Evolutionary conservation across 768 basidiomycete species (phyloP).

Genomic region (Calocera cornea): DNA sequence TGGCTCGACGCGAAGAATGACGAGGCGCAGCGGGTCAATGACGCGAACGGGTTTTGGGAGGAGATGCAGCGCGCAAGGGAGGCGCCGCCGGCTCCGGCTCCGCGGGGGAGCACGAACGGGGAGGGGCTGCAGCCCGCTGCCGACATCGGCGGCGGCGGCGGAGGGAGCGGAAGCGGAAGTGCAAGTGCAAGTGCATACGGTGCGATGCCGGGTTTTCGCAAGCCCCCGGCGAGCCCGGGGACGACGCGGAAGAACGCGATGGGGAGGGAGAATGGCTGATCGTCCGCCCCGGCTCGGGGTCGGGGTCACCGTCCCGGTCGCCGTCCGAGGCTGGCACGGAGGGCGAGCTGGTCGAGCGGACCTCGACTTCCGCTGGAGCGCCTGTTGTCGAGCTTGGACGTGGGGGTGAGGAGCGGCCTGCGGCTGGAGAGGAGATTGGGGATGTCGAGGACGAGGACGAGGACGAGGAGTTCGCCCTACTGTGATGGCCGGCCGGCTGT

Average conservation of each 20-base stretch:
- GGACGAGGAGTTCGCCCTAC: background rate
- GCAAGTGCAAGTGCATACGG: background rate
- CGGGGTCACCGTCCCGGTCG: too few species aligned
- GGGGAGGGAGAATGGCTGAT: background rate
- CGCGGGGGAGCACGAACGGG: background rate
- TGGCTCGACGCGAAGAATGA: slow-evolving; percentile 93
- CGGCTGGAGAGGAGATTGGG: background rate
- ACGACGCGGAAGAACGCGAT: background rate
- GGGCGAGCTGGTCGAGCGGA: too few species aligned
- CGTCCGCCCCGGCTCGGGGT: too few species aligned
- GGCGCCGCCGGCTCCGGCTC: background rate
- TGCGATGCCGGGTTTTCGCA: background rate
- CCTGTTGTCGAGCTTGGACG: background rate
- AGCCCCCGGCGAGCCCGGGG: background rate
- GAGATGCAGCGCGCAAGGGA: background rate
- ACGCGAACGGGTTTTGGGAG: slow-evolving; percentile 40
- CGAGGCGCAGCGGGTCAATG: slow-evolving; percentile 92
- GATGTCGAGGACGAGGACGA: background rate
- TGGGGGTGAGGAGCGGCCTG: background rate
- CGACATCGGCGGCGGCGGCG: background rate
- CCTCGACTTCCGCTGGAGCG: too few species aligned
- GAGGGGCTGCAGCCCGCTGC: background rate
- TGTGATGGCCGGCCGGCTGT: background rate
- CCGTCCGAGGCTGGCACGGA: too few species aligned
- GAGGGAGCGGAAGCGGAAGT: background rate